Percentiles rank a stretch among this genome's conserved stretches.
Evolutionary conservation across 129 eudicot genomes (phyloP).

Genomic region (Flaveria sonorensis): DNA sequence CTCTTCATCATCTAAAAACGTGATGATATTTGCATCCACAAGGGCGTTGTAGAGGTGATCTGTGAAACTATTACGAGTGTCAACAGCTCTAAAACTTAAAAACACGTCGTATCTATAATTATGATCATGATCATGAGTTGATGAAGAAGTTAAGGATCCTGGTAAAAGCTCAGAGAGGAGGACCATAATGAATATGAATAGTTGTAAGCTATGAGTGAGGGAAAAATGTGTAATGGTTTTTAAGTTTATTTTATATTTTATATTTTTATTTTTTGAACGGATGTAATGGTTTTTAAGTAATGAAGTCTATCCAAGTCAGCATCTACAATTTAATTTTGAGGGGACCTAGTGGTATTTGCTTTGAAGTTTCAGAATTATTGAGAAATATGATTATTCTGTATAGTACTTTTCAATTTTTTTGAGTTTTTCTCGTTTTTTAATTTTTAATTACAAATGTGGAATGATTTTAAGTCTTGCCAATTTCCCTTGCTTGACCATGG

Average conservation of each 20-base stretch:
- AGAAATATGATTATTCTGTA: no score
- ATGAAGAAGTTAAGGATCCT: not conserved
- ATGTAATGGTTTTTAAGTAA: not conserved
- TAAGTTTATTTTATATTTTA: not conserved
- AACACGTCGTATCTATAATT: slow-evolving; percentile 9
- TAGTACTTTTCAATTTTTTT: no score
- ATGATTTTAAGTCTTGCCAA: no score
- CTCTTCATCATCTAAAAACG: slow-evolving; percentile 31
- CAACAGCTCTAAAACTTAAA: slow-evolving; percentile 21
- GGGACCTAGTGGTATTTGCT: not conserved
- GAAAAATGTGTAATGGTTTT: not conserved
- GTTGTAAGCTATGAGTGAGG: not conserved
- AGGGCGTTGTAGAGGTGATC: slow-evolving; percentile 26
- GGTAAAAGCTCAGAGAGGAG: not conserved
- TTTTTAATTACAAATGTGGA: no score
- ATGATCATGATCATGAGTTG: not conserved
- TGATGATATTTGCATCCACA: not conserved
- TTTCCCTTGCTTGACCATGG: no score
- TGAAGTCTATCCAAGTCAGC: not conserved
- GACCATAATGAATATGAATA: slow-evolving; percentile 16
- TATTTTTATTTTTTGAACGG: no score
- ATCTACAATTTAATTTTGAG: not conserved
- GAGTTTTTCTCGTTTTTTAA: no score
- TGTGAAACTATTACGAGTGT: slow-evolving; percentile 25
- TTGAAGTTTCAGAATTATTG: no score